Evolutionary conservation across 2,329 filamentous ascomycete genomes (phyloP), one percentile per base, ranked within the genome.

Genomic region (Metarhizium anisopliae): DNA sequence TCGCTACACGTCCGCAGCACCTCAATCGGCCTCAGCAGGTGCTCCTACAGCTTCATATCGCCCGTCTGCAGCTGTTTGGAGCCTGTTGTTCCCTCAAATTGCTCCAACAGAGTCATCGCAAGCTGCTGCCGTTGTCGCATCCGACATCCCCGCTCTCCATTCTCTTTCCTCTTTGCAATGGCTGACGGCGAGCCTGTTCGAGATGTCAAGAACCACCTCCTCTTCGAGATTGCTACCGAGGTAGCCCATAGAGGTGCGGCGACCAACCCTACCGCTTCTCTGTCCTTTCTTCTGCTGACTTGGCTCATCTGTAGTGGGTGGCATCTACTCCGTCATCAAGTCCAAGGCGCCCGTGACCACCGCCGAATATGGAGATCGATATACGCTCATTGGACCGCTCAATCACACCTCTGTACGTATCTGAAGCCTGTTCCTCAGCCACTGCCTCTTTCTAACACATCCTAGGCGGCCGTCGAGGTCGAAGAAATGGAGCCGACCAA

Each of bases 291-390:
- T 53, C n/a, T 13, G 45, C 47, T 58, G 20, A 47, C 51, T 55
- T 51, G 43, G 56, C 50, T 32, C n/a, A 25, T 40, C 18, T 47
- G 50, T 56, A 95, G 94, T 99, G 59, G 94, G 94, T 68, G 94
- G 94, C 66, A 99, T 99, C 75, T 99, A 99, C 79, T 97, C 93
- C 16, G 94, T 99, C 62, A 86, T 99, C 74, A 99, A 99, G 75
- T 99, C 94, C 59, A 99, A 99, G 74, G 93, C 94, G 42, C 93
- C 94, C 52, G 94, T 97, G 59, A 97, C 94, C 47, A 96, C 93
- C 1, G 91, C 91, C 59, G 94, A 99, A 74, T 99, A 97, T 94
- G 94, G 94, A 73, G 91, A 96, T 58, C 85, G 90, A 62, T 99
- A 99, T 74, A 95, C 90, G 32, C 82, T 97, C 62, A 92, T 99